Percentiles rank a stretch among this genome's conserved stretches.
phyloP scores from a whole-genome alignment of 495 filamentous ascomycete genomes.

The Lophiotrema nucula region DNA sequence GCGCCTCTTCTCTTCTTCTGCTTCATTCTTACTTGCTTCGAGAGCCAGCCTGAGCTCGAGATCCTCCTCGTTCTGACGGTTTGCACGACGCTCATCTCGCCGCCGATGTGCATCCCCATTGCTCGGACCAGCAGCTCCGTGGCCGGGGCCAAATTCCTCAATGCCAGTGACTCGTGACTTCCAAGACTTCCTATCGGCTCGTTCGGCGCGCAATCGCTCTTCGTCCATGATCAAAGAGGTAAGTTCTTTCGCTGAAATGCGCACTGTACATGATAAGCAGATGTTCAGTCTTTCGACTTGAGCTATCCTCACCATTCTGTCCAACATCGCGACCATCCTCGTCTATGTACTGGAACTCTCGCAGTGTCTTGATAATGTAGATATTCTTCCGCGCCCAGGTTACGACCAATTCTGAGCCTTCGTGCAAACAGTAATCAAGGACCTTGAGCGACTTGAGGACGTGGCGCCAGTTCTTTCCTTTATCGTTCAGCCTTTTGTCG shows the following conservation, averaged over 20 bases:
- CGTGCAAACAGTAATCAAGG: conserved; percentile 96
- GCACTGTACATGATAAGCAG: conserved; percentile 58
- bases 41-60: conserved; percentile 89
- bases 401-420: conserved; percentile 93
- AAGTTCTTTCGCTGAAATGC: conserved; percentile 93
- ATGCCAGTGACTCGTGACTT: conserved; percentile 93
- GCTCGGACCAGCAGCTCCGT: conserved; percentile 34
- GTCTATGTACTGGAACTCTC: conserved; percentile 94
- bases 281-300: background rate
- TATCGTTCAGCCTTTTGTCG: conserved; percentile 97
- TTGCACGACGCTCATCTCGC: conserved; percentile 24
- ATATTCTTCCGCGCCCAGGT: conserved; percentile 98
- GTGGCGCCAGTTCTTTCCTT: conserved; percentile 99
- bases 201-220: conserved; percentile 86
- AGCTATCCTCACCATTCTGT: conserved; percentile 70
- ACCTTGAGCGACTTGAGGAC: conserved; percentile 98
- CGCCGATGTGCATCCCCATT: conserved; percentile 35
- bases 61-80: conserved; percentile 66
- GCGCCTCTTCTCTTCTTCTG: conserved; percentile 83
- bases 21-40: conserved; percentile 93
- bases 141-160: conserved; percentile 66
- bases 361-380: conserved; percentile 96
- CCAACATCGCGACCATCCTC: conserved; percentile 94
- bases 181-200: conserved; percentile 90
- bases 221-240: conserved; percentile 93